Evolutionary conservation across 768 basidiomycete genomes (phyloP), one percentile per base, ranked within the genome.

Genomic region (Kwoniella pini): DNA sequence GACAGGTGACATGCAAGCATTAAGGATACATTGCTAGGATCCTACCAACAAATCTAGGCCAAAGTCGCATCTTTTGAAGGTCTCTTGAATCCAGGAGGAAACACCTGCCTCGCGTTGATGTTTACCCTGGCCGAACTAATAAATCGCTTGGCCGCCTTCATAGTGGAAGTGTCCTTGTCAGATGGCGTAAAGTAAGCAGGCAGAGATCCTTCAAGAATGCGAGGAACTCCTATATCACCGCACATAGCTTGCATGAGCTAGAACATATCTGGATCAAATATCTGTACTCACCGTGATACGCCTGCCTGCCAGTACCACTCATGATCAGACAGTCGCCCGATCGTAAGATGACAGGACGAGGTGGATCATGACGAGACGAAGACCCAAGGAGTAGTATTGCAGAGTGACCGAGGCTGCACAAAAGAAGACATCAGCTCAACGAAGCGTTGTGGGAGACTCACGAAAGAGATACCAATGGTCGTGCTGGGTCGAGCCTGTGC

Each of bases 381-480:
- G 89, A 87, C 1, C 95, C 95, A 19, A 96, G 88, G 36, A 99
- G 85, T 75, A 99, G 95, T 44, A 97, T 80, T 4, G 89, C 88
- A 0, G 91, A 85, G 68, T 89, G 90, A 6, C 96, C 96, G 7
- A 98, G 84, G 1, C 93, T 95, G 67, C 17, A n/a, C n/a, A 7
- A 26, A 11, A 19, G 31, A 43, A 39, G 36, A 26, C 26, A 44
- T 31, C 19, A 50, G 33, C 27, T 24, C 5, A 21, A 17, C 12
- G 2, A 9, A 22, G 21, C 11, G 26, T 28, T 48, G 48, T 21
- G 12, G 0, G 15, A 15, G 7, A 77, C 88, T 69, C 66, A 94
- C 93, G 93, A 96, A 50, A 99, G 86, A 0, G 92, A 96, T 4
- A 97, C 90, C 0, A 99, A 83, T 0, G 95, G 95, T 0, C 91